Evolutionary conservation across 345 rosid species (phyloP).

Genomic region (Conringia planisiliqua): DNA sequence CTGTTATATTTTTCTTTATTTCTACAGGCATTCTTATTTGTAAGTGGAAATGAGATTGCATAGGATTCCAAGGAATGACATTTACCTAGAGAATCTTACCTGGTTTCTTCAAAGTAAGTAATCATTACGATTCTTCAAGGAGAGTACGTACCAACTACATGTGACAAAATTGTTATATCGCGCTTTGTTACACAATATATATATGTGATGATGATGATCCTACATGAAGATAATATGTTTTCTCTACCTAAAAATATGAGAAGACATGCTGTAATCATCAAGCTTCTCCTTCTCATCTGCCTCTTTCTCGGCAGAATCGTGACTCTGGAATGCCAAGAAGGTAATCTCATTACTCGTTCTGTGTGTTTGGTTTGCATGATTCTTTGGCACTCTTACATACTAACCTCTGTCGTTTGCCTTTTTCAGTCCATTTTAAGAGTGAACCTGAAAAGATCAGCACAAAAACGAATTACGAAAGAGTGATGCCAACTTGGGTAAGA

Average conservation of each 20-base stretch:
- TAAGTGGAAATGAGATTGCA: constrained; percentile 4
- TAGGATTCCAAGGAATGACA: constrained; percentile 27
- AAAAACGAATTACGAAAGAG: not conserved
- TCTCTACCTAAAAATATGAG: constrained; percentile 14
- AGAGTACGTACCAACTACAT: constrained; percentile 28
- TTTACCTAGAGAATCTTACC: constrained; percentile 16
- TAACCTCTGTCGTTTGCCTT: not conserved
- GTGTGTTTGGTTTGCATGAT: not conserved
- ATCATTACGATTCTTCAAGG: constrained; percentile 20
- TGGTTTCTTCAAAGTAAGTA: constrained; percentile 22
- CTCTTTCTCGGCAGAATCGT: not conserved
- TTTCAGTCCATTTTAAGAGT: constrained; percentile 18
- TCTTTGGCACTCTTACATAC: not conserved
- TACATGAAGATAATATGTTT: not conserved
- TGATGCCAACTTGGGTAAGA: constrained; percentile 19
- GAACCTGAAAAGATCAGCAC: not conserved
- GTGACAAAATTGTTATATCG: constrained; percentile 10
- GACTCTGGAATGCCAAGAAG: constrained; percentile 13
- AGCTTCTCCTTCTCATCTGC: constrained; percentile 14
- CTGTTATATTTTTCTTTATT: not conserved
- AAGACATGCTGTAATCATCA: not conserved
- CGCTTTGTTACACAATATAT: constrained; percentile 8
- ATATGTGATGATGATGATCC: constrained; percentile 10
- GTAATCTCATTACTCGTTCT: constrained; percentile 1
- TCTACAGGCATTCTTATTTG: not conserved